These are phyloP conservation scores for Torrubiella hemipterigena DNA, from an alignment of 2,329 filamentous ascomycete species.

Conservation along the genomic window DNA sequence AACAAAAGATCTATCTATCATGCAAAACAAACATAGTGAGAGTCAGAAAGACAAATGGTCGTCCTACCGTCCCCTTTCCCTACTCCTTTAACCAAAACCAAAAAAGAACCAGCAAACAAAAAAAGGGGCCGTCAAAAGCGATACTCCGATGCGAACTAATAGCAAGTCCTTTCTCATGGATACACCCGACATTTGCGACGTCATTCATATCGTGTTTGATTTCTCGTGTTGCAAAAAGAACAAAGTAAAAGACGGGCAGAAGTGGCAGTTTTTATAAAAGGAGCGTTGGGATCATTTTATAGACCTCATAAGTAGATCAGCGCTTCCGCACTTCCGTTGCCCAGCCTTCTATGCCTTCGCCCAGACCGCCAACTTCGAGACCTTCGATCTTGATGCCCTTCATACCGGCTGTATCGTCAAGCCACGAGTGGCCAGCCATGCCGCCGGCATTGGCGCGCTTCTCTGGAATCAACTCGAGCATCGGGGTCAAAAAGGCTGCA, in stretches of 20 bases:
- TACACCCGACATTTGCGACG: too few species aligned
- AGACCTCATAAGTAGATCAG: slow-evolving; percentile 25
- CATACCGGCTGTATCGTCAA: slow-evolving; percentile 84
- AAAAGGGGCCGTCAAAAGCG: too few species aligned
- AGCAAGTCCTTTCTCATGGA: too few species aligned
- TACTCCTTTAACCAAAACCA: too few species aligned
- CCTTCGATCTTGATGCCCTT: slow-evolving; percentile 60
- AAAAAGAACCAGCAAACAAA: too few species aligned
- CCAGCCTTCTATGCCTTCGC: slow-evolving; percentile 93
- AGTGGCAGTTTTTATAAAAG: background rate
- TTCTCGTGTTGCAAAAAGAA: background rate
- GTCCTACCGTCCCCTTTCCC: too few species aligned
- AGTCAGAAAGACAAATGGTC: too few species aligned
- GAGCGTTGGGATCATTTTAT: too few species aligned
- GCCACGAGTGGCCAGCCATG: slow-evolving; percentile 76
- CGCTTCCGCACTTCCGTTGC: slow-evolving; percentile 76
- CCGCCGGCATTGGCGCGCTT: slow-evolving; percentile 90
- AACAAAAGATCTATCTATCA: too few species aligned
- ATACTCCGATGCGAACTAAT: too few species aligned
- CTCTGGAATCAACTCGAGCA: slow-evolving; percentile 82
- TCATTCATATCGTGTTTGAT: too few species aligned
- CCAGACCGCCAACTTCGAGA: slow-evolving; percentile 66
- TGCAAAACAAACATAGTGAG: too few species aligned
- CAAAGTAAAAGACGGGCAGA: background rate
- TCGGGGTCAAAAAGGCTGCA: slow-evolving; percentile 72